Base-by-base conservation (phyloP, 2,329 filamentous ascomycete genomes). In the Epichloe scottii region DNA sequence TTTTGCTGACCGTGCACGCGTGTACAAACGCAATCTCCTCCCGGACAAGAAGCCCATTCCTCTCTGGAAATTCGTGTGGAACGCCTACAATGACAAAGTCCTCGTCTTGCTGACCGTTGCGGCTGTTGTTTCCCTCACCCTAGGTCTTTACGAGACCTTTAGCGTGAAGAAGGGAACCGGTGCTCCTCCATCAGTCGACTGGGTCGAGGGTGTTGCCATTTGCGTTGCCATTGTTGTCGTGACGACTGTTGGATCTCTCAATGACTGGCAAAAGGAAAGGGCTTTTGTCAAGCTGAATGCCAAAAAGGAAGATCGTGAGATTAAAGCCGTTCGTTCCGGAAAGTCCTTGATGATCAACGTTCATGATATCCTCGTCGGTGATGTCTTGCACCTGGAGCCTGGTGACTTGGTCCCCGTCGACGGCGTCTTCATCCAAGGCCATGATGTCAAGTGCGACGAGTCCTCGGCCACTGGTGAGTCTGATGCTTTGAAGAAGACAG, bases 381-480 rank as follows among this genome's bases (percentile, higher is more conserved):
- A 88, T 61, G 73, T 88, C 2, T 71, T 87, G 53, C 77, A 85
- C 61, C 69, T 88, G 10, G 79, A 82, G 53, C 80, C 83, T 1
- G 84, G 84, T 54, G 84, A 88, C 58, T 72, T 85, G 51, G 75
- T 87, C 38, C 83, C 84, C 0, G 83, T 82, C 1, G 84, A 88
- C 60, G 84, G 84, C 5, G 74, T 87, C 49, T 78, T 87, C 53
- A 81, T 87, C 54, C 71, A 75, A 17, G 71, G 72, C 5, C 69
- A 70, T 54, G 64, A 66, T 3, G 59, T 75, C 53, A 72, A 83
- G 63, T 88, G 83, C 59, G 84, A 87, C 58, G 84, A 88, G 60
- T 86, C 82, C 3, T 85, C 83, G 11, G 81, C 82, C 1, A 87
- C 84, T 26, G 84, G 84, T 56, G 84, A 88, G 66, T 87, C 83